Evolutionary conservation across 345 rosid genomes (phyloP).

Genomic region (Murraya paniculata): DNA sequence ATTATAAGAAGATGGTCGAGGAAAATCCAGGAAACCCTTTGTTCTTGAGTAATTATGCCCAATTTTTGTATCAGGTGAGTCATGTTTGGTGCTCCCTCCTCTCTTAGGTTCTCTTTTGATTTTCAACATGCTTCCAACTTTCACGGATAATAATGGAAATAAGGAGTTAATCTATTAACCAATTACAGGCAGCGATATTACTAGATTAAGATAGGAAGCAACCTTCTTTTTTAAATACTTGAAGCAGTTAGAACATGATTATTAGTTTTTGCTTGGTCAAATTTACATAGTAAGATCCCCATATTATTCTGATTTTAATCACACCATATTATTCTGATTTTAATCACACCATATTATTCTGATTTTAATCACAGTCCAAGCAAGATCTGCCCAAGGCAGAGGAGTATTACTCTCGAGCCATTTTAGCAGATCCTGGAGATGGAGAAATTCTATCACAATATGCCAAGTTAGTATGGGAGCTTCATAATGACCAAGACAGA

Average conservation of each 20-base stretch:
- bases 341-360: too few relatives aligned
- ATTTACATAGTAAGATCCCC: not conserved
- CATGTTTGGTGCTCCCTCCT: not conserved
- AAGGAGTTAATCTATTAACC: not conserved
- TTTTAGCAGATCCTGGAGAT: constrained; percentile 50
- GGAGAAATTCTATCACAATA: constrained; percentile 53
- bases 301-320: too few relatives aligned
- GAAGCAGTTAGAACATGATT: not conserved
- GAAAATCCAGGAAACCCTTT: constrained; percentile 56
- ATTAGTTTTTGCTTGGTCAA: not conserved
- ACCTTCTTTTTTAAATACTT: too few relatives aligned
- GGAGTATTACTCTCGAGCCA: constrained; percentile 50
- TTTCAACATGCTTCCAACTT: not conserved
- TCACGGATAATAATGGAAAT: not conserved
- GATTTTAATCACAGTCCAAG: constrained; percentile 34
- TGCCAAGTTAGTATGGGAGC: constrained; percentile 47
- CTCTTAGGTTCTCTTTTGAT: not conserved
- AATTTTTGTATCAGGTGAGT: constrained; percentile 49
- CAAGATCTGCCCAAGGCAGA: constrained; percentile 44
- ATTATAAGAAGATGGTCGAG: constrained; percentile 51
- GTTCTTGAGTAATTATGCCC: constrained; percentile 59
- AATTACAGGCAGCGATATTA: not conserved
- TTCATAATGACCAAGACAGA: constrained; percentile 38
- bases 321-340: too few relatives aligned
- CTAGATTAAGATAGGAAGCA: not conserved